Conservation (phyloP, 1,284 basidiomycete genomes). For the Ganoderma multipileum region DNA sequence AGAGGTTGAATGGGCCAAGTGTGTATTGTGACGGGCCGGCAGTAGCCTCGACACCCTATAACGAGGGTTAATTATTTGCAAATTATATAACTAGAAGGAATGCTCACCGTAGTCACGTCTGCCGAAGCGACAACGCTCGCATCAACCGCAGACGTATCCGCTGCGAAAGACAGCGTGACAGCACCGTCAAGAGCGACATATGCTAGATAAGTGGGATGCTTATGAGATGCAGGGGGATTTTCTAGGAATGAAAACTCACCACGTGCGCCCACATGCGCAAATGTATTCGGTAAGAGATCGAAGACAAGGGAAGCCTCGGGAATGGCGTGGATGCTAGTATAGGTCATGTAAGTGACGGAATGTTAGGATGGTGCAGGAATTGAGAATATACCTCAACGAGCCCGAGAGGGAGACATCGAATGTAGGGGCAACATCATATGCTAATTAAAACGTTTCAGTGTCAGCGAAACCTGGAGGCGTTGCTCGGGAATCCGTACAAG, state of each 20-base stretch:
- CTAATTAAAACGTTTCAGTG: background rate
- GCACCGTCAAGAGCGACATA: background rate
- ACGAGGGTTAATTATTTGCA: background rate
- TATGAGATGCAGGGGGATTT: background rate
- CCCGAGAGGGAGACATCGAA: background rate
- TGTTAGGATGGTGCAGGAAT: background rate
- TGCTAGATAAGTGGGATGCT: background rate
- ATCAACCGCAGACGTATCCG: slow-evolving; percentile 1
- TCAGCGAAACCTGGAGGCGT: background rate
- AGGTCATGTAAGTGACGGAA: background rate
- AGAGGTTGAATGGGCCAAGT: background rate
- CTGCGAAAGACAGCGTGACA: slow-evolving; percentile 1
- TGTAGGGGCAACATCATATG: background rate
- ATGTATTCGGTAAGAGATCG: slow-evolving; percentile 2
- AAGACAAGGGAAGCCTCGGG: slow-evolving; percentile 8
- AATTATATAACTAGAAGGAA: background rate
- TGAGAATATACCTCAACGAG: background rate
- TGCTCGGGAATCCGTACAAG: background rate
- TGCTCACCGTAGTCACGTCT: slow-evolving; percentile 5
- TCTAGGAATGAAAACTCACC: background rate
- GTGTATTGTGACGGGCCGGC: background rate
- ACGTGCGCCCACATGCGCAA: background rate
- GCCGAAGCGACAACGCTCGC: slow-evolving; percentile 2
- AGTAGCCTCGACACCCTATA: background rate
- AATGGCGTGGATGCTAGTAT: slow-evolving; percentile 5